Evolutionary conservation across 1,284 basidiomycete genomes (phyloP).

Genomic region (Boletellus deceptivus): DNA sequence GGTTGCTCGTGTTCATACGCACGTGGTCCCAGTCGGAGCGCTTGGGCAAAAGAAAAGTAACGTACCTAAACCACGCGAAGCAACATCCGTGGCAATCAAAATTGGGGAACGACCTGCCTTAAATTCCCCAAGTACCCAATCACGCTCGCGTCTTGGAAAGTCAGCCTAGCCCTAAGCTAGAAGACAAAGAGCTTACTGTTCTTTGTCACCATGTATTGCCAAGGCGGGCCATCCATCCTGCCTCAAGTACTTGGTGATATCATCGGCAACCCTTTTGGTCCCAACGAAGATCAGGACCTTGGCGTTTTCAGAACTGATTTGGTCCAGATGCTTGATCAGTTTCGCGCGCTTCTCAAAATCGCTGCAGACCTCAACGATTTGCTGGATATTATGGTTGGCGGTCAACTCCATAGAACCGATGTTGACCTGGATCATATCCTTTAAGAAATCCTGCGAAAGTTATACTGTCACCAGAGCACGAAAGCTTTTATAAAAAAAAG

Average conservation of each 20-base stretch:
- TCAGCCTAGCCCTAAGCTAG: slow-evolving; percentile 16
- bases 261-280: slow-evolving; percentile 97
- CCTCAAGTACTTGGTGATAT: slow-evolving; percentile 95
- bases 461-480: neutral
- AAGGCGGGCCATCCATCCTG: slow-evolving; percentile 99
- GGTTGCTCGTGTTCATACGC: slow-evolving; percentile 30
- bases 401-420: slow-evolving; percentile 98
- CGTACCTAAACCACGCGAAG: slow-evolving; percentile 99
- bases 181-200: slow-evolving; percentile 63
- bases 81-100: slow-evolving; percentile 96
- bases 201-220: slow-evolving; percentile 98
- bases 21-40: slow-evolving; percentile 28
- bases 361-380: slow-evolving; percentile 95
- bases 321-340: slow-evolving; percentile 95
- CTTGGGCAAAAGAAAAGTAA: slow-evolving; percentile 43
- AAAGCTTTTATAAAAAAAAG: neutral
- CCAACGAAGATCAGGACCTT: slow-evolving; percentile 99
- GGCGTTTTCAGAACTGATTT: slow-evolving; percentile 94
- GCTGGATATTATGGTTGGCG: slow-evolving; percentile 97
- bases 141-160: slow-evolving; percentile 82
- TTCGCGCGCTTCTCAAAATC: slow-evolving; percentile 98
- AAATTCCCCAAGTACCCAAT: slow-evolving; percentile 98
- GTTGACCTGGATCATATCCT: slow-evolving; percentile 97
- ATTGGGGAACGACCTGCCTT: slow-evolving; percentile 97
- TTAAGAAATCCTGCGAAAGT: slow-evolving; percentile 78